Conservation (phyloP, 2,329 filamentous ascomycete genomes). For the Pseudocercospora eumusae region DNA sequence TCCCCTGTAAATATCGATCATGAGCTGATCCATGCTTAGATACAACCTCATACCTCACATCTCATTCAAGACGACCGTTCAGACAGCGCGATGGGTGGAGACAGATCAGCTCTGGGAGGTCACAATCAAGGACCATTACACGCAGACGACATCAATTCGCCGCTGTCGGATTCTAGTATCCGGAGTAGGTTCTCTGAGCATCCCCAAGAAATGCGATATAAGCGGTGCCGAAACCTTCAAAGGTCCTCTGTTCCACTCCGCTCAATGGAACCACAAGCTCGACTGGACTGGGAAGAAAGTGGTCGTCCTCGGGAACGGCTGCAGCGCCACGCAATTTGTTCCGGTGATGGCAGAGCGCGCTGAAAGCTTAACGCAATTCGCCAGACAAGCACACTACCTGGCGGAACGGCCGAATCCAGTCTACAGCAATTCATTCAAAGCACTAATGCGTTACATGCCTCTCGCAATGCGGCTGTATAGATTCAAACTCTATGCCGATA, state of each 20-base stretch:
- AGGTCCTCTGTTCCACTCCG: slow-evolving; percentile 46
- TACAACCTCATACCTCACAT: slow-evolving; percentile 33
- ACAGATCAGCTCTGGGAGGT: slow-evolving; percentile 34
- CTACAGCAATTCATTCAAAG: slow-evolving; percentile 47
- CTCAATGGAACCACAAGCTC: slow-evolving; percentile 46
- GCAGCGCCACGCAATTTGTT: slow-evolving; percentile 53
- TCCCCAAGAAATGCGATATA: slow-evolving; percentile 35
- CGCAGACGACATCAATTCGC: slow-evolving; percentile 26
- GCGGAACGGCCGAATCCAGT: slow-evolving; percentile 48
- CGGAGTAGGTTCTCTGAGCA: slow-evolving; percentile 35
- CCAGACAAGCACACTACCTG: slow-evolving; percentile 55
- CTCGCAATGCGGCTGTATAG: slow-evolving; percentile 50
- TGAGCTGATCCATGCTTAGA: slow-evolving; percentile 5
- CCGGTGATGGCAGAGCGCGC: slow-evolving; percentile 48
- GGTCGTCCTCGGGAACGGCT: slow-evolving; percentile 49
- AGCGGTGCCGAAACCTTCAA: slow-evolving; percentile 39
- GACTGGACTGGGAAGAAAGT: slow-evolving; percentile 44
- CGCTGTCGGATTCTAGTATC: slow-evolving; percentile 34
- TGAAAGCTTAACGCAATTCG: slow-evolving; percentile 51
- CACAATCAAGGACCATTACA: slow-evolving; percentile 29
- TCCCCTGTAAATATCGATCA: neutral
- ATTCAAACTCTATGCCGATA: slow-evolving; percentile 46
- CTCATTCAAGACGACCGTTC: slow-evolving; percentile 30
- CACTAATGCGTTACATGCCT: slow-evolving; percentile 50
- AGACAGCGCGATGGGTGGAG: slow-evolving; percentile 35